A percentile compares a stretch with the other conserved stretches of the same genome.
phyloP scores from a whole-genome alignment of 805 yeast species.

The Saccharomycopsis schoenii region DNA sequence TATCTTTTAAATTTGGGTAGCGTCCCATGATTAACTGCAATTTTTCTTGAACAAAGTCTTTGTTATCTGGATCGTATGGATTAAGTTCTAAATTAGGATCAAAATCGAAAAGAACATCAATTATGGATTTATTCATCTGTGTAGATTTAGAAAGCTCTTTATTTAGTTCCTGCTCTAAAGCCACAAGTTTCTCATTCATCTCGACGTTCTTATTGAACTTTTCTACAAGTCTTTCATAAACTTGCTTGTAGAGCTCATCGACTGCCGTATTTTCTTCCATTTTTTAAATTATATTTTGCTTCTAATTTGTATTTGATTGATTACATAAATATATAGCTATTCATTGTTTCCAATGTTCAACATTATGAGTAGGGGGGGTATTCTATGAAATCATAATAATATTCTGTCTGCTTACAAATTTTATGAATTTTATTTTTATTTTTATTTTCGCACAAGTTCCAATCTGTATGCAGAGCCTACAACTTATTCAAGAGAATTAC shows the following conservation, averaged over 20 bases:
- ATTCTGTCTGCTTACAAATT: too few relatives aligned
- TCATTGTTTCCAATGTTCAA: background rate
- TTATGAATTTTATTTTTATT: too few relatives aligned
- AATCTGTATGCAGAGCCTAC: too few relatives aligned
- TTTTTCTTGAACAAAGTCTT: background rate
- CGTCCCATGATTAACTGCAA: background rate
- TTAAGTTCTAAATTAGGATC: background rate
- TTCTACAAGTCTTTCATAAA: background rate
- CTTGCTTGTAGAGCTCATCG: background rate
- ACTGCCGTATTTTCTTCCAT: background rate
- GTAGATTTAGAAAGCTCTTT: background rate
- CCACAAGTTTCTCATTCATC: background rate
- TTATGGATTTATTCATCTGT: background rate
- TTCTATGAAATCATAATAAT: slow-evolving; percentile 1
- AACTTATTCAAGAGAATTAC: too few relatives aligned
- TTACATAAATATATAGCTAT: too few relatives aligned
- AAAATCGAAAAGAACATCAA: background rate
- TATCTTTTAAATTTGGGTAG: background rate
- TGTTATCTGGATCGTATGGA: background rate
- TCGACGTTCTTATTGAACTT: background rate
- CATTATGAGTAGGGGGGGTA: too few relatives aligned
- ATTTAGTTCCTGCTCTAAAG: background rate
- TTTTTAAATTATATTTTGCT: background rate
- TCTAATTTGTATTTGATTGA: background rate
- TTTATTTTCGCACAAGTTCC: too few relatives aligned